Evolutionary conservation across 2,329 filamentous ascomycete species (phyloP).

Genomic region (Sporothrix pallida): DNA sequence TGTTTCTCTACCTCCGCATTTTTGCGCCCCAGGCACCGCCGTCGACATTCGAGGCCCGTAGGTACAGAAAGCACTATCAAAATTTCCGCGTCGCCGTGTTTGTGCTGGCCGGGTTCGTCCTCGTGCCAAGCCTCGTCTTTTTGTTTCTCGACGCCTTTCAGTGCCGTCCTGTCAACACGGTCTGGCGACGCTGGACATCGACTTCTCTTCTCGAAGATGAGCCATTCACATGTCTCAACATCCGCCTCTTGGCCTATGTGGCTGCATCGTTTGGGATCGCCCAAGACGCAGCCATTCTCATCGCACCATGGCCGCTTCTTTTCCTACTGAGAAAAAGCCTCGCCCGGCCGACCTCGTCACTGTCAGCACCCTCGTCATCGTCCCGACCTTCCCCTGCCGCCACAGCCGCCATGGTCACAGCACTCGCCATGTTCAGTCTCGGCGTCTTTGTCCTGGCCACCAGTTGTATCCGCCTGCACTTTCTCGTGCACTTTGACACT

Average conservation of each 20-base stretch:
- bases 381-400: not conserved
- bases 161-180: slow-evolving; percentile 44
- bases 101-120: slow-evolving; percentile 41
- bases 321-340: slow-evolving; percentile 41
- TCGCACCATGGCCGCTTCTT: slow-evolving; percentile 46
- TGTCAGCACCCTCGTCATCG: slow-evolving; percentile 21
- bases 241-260: slow-evolving; percentile 44
- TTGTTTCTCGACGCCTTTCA: slow-evolving; percentile 48
- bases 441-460: slow-evolving; percentile 48
- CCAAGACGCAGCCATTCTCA: slow-evolving; percentile 47
- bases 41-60: slow-evolving; percentile 32
- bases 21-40: slow-evolving; percentile 38
- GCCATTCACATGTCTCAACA: slow-evolving; percentile 43
- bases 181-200: slow-evolving; percentile 45
- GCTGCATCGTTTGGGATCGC: slow-evolving; percentile 45
- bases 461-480: slow-evolving; percentile 47
- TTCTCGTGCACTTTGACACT: slow-evolving; percentile 41
- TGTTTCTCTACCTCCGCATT: slow-evolving; percentile 46
- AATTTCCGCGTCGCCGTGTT: slow-evolving; percentile 43
- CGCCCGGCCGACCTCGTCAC: not conserved
- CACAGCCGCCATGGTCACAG: slow-evolving; percentile 32
- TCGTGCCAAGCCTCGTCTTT: slow-evolving; percentile 41
- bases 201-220: not conserved
- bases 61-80: slow-evolving; percentile 44
- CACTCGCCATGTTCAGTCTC: slow-evolving; percentile 48